Conservation (phyloP, 371 early-diverging fungal genomes). For the Cladochytrium tenue region DNA sequence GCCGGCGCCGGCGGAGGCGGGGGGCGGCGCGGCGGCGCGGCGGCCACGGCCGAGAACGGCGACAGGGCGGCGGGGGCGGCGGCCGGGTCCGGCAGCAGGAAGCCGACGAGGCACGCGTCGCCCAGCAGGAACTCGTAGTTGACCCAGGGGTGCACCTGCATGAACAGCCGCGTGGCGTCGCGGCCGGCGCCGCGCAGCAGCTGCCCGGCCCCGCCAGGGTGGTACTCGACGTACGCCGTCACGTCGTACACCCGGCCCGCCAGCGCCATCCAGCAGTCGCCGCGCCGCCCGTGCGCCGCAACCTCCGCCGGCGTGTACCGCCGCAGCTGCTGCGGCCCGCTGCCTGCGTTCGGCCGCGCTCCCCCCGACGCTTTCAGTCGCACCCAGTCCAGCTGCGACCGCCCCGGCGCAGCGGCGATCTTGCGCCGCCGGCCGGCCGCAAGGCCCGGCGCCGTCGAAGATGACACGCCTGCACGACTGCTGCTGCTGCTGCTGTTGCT, state of each 20-base stretch:
- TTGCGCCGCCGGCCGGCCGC: slow-evolving; percentile 58
- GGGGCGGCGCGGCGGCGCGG: too few relatives aligned
- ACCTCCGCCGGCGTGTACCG: slow-evolving; percentile 78
- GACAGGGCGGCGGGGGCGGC: neutral
- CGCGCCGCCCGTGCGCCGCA: slow-evolving; percentile 69
- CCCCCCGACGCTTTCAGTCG: slow-evolving; percentile 71
- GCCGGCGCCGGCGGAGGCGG: too few relatives aligned
- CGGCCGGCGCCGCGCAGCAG: slow-evolving; percentile 92
- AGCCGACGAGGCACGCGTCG: slow-evolving; percentile 83
- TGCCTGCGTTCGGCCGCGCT: slow-evolving; percentile 78
- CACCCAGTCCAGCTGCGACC: slow-evolving; percentile 89
- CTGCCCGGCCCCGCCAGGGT: slow-evolving; percentile 91
- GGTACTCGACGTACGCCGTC: slow-evolving; percentile 90
- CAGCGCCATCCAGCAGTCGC: slow-evolving; percentile 93
- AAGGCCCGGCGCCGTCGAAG: neutral
- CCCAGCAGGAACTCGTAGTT: slow-evolving; percentile 82
- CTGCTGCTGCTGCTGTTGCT: too few relatives aligned
- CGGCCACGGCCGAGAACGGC: neutral
- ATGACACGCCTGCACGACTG: too few relatives aligned
- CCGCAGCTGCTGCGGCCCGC: slow-evolving; percentile 22
- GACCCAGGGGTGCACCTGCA: slow-evolving; percentile 91
- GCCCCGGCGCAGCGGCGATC: slow-evolving; percentile 82
- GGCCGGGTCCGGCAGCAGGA: slow-evolving; percentile 54
- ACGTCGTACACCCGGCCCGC: slow-evolving; percentile 93
- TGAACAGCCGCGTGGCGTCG: slow-evolving; percentile 90